phyloP scores from a whole-genome alignment of 345 rosid genomes.

The Euphorbia pulcherrima region DNA sequence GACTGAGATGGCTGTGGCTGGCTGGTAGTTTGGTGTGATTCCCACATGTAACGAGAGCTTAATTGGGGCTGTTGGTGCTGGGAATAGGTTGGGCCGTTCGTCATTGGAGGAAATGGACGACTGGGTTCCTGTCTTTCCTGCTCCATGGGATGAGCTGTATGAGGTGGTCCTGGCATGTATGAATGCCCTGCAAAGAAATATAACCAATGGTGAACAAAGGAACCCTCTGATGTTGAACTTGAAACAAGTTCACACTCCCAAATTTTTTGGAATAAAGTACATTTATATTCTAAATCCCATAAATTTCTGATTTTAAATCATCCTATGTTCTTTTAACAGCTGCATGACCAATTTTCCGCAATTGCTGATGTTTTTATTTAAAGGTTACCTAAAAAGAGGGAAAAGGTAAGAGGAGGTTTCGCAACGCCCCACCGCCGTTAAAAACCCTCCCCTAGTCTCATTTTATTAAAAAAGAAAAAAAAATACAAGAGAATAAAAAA shows the following conservation, averaged over 20 bases:
- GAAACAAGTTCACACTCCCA: neutral
- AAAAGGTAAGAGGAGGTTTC: too few species aligned
- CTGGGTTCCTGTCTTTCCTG: slow-evolving; percentile 7
- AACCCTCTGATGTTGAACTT: neutral
- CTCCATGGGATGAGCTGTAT: neutral
- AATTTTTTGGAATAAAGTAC: neutral
- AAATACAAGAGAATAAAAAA: too few species aligned
- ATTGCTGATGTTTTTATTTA: neutral
- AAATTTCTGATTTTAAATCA: neutral
- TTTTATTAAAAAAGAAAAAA: too few species aligned
- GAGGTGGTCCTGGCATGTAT: slow-evolving; percentile 12
- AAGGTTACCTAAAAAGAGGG: too few species aligned
- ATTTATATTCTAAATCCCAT: neutral
- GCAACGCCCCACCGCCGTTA: too few species aligned
- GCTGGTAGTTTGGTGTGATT: slow-evolving; percentile 16
- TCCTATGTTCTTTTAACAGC: neutral
- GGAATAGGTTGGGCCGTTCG: slow-evolving; percentile 13
- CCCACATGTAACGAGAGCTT: slow-evolving; percentile 17
- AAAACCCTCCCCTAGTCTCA: too few species aligned
- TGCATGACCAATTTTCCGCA: neutral
- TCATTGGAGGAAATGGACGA: neutral
- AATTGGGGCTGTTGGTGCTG: slow-evolving; percentile 18
- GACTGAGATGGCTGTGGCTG: slow-evolving; percentile 18
- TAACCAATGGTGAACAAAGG: neutral
- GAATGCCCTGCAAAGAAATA: slow-evolving; percentile 23